Evolutionary conservation across 768 basidiomycete species (phyloP), one percentile per base, ranked within the genome.

Genomic region (Tulasnella sp.): DNA sequence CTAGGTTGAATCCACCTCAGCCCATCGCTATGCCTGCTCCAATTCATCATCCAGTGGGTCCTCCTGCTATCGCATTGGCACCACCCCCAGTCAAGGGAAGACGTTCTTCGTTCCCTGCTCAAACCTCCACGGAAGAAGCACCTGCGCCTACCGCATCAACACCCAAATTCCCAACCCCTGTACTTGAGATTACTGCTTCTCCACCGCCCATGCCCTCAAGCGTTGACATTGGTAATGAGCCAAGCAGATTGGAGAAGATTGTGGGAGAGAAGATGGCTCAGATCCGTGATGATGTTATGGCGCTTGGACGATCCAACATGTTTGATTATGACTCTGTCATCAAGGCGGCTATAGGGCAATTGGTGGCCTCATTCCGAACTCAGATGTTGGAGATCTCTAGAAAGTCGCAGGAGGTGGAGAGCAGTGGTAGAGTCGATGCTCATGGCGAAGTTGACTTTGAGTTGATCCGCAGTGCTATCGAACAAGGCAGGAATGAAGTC

Each of bases 371-470:
- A 15, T 47, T 59, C 48, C 32, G 54, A 22, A 41, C 57, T 1
- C 58, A 59, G 24, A 40, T 59, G 20, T 39, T 40, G 47, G 48
- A 49, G 6, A 29, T 39, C 16, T 39, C 31, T 16, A 54, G 34
- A 27, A 45, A 53, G 37, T 33, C 53, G 5, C 32, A 50, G 16
- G 53, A 54, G 20, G n/a, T n/a, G n/a, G 24, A 35, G 24, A 49
- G 25, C 22, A 33, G 43, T 19, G 43, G 39, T 32, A n/a, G 45
- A 12, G 35, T 40, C 66, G 82, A 85, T 58, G 83, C 80, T 20
- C 75, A 77, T 27, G 83, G 81, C 16, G 84, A 88, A 56, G 65
- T 86, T 22, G 85, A 88, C 64, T 77, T 85, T 61, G 80, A 85
- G 60, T 67, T 84, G 55, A 72, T 89, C 60, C 80, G 74, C 59